Conservation (phyloP, 2,329 filamentous ascomycete genomes). For the Xylariaceae sp. region DNA sequence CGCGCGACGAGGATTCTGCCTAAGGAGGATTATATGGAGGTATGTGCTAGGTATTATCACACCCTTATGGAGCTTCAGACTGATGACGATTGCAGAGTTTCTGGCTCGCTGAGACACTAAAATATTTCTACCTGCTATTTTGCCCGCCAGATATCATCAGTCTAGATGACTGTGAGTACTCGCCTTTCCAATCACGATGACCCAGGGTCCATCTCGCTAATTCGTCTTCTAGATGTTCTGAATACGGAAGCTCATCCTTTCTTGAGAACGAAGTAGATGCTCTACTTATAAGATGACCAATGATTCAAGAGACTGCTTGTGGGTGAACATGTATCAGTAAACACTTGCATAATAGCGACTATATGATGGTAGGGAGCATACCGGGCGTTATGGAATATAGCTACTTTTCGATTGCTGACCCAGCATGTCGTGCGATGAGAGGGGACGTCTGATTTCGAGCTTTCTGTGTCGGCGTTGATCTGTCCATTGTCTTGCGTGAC, state of each 20-base stretch:
- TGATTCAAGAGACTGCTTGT: background rate
- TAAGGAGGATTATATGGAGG: slow-evolving; percentile 42
- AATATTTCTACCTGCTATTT: slow-evolving; percentile 41
- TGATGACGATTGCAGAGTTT: slow-evolving; percentile 45
- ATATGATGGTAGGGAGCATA: too few species aligned
- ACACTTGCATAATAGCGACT: too few species aligned
- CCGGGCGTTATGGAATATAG: too few species aligned
- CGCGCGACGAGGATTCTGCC: slow-evolving; percentile 38
- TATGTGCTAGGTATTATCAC: slow-evolving; percentile 10
- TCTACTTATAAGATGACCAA: background rate
- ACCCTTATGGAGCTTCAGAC: too few species aligned
- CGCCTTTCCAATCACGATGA: too few species aligned
- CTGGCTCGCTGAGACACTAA: slow-evolving; percentile 62
- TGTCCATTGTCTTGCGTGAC: too few species aligned
- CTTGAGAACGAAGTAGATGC: slow-evolving; percentile 7
- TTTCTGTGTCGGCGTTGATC: too few species aligned
- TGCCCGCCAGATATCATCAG: slow-evolving; percentile 51
- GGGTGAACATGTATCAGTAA: background rate
- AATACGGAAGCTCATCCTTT: slow-evolving; percentile 39
- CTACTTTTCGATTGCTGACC: too few species aligned
- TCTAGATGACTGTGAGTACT: slow-evolving; percentile 44
- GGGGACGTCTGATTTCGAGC: too few species aligned
- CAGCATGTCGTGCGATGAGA: too few species aligned
- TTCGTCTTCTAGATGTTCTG: slow-evolving; percentile 40
- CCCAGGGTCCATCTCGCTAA: too few species aligned